phyloP scores from a whole-genome alignment of 352 stramenopile species.

The Phytophthora aleatoria region DNA sequence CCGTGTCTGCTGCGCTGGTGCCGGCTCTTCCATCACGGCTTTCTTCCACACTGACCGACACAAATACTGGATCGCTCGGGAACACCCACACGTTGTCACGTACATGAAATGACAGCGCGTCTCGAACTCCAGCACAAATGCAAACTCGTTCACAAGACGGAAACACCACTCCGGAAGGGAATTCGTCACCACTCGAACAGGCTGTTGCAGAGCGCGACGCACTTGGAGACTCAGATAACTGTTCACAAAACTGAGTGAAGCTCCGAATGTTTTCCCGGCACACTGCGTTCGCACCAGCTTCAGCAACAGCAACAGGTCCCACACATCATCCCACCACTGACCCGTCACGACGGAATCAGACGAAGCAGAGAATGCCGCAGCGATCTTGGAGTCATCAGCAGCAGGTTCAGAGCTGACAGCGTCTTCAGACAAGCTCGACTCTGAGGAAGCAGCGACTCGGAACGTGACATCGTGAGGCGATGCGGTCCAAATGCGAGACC shows the following conservation, averaged over 20 bases:
- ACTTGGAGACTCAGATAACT: slow-evolving; percentile 65
- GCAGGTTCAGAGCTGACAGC: background rate
- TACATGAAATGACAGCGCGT: slow-evolving; percentile 75
- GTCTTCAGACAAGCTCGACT: slow-evolving; percentile 15
- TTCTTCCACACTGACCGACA: slow-evolving; percentile 71
- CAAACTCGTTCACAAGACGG: slow-evolving; percentile 54
- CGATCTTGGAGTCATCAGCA: slow-evolving; percentile 8
- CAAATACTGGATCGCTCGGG: slow-evolving; percentile 72
- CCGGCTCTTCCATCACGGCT: slow-evolving; percentile 56
- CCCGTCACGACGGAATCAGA: slow-evolving; percentile 5
- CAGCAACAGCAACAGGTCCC: slow-evolving; percentile 56
- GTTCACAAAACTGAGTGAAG: slow-evolving; percentile 52
- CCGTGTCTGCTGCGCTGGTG: slow-evolving; percentile 9
- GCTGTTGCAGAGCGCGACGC: slow-evolving; percentile 56
- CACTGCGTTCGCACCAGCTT: slow-evolving; percentile 45
- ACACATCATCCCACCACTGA: slow-evolving; percentile 65
- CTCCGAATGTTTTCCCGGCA: slow-evolving; percentile 7
- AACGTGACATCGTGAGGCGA: slow-evolving; percentile 69
- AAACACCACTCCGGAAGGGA: slow-evolving; percentile 63
- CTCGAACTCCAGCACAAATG: slow-evolving; percentile 71
- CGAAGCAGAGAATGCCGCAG: slow-evolving; percentile 3
- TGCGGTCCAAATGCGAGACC: slow-evolving; percentile 44
- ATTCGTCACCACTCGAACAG: slow-evolving; percentile 68
- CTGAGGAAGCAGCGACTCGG: slow-evolving; percentile 35
- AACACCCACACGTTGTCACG: slow-evolving; percentile 64